Percentiles rank a stretch among this genome's conserved stretches.
These are phyloP conservation scores for Lathyrus tuberosus DNA, from an alignment of 306 rosid genomes.

Conservation along the genomic window DNA sequence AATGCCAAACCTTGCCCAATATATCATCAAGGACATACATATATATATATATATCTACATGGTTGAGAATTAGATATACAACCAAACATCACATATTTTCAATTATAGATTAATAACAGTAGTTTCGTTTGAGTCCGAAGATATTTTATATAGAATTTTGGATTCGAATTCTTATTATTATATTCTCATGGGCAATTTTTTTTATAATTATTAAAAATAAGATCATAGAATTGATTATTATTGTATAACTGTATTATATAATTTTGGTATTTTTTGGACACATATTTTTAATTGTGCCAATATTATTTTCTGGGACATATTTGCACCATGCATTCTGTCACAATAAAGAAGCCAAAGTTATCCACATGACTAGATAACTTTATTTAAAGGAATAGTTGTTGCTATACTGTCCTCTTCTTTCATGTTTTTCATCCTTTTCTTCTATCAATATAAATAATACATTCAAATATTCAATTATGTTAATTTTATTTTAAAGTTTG, in stretches of 20 bases:
- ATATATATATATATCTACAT: neutral
- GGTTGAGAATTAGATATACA: neutral
- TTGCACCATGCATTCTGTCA: slow-evolving; percentile 14
- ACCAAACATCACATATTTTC: neutral
- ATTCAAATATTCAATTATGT: neutral
- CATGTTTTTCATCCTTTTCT: neutral
- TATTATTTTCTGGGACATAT: slow-evolving; percentile 16
- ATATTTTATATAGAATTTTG: too few relatives aligned
- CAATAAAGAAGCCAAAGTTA: slow-evolving; percentile 27
- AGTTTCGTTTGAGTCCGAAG: too few relatives aligned
- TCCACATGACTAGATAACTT: slow-evolving; percentile 34
- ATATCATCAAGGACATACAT: neutral
- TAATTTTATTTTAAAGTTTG: neutral
- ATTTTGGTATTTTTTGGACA: slow-evolving; percentile 2
- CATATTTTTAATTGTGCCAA: slow-evolving; percentile 4
- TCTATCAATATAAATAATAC: neutral
- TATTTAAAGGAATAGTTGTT: slow-evolving; percentile 29
- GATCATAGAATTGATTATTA: neutral
- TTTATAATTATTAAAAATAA: neutral
- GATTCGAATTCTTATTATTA: too few relatives aligned
- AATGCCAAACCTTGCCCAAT: slow-evolving; percentile 25
- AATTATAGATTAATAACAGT: too few relatives aligned
- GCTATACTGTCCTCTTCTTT: neutral
- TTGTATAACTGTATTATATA: neutral
- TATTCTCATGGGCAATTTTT: too few relatives aligned